Evolutionary conservation across 202 grass and related monocot species (phyloP).

Genomic region (Alloteropsis angusta): DNA sequence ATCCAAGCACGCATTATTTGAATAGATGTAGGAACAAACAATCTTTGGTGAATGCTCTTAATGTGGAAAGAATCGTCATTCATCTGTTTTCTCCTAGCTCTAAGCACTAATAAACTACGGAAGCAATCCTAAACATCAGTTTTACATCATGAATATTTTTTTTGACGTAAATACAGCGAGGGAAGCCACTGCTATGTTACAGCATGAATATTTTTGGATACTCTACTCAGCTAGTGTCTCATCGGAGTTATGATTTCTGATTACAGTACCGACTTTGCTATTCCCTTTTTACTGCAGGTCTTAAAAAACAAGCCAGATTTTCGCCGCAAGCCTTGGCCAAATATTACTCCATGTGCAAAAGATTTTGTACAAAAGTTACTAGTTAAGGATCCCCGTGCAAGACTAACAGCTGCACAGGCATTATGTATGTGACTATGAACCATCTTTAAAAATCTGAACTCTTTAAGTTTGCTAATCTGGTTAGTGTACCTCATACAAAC

Average conservation of each 20-base stretch:
- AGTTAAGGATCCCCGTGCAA: conserved; percentile 87
- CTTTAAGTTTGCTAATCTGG: conserved; percentile 18
- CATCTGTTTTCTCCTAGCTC: not conserved
- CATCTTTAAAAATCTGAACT: not conserved
- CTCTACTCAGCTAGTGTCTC: not conserved
- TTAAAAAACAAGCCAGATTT: conserved; percentile 94
- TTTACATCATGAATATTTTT: no score
- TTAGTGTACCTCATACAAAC: not conserved
- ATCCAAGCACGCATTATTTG: not conserved
- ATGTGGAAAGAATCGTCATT: not conserved
- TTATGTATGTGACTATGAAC: conserved; percentile 74
- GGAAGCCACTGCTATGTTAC: no score
- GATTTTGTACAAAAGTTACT: conserved; percentile 96
- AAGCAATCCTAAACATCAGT: not conserved
- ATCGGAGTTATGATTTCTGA: not conserved
- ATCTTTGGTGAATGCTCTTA: not conserved
- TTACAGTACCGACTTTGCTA: not conserved
- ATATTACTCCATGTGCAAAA: conserved; percentile 80
- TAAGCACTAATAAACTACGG: not conserved
- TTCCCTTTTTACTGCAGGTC: conserved; percentile 47
- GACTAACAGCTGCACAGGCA: conserved; percentile 90
- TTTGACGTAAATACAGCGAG: no score
- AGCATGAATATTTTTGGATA: not conserved
- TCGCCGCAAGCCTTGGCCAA: conserved; percentile 82
- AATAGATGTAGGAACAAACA: not conserved